These are phyloP conservation scores for Boechera retrofracta DNA, from an alignment of 345 rosid species.

Conservation along the genomic window DNA sequence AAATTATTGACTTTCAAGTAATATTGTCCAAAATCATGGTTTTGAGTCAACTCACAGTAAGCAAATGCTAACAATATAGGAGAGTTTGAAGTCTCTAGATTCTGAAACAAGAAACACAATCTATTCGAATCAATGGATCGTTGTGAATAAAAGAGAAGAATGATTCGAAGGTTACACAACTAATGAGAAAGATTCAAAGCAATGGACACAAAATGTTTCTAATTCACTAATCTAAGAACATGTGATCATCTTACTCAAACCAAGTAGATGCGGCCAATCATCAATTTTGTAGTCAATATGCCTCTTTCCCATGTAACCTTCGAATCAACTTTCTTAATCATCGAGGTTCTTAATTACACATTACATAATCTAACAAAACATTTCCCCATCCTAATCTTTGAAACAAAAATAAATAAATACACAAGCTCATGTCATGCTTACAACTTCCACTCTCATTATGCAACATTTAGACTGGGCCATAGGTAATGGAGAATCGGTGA, in stretches of 20 bases:
- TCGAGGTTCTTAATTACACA: neutral
- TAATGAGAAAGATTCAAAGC: neutral
- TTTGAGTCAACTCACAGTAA: neutral
- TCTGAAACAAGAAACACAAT: neutral
- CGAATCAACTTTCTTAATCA: neutral
- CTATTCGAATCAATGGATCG: neutral
- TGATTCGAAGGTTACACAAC: neutral
- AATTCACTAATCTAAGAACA: neutral
- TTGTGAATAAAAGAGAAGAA: neutral
- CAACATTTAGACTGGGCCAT: no score
- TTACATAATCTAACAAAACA: neutral
- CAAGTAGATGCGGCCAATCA: no score
- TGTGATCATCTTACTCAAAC: neutral
- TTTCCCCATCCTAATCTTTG: neutral
- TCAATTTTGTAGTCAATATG: no score
- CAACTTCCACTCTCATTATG: no score
- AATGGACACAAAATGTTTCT: neutral
- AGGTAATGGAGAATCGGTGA: no score
- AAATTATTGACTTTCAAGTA: neutral
- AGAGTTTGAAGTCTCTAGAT: neutral
- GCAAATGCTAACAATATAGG: neutral
- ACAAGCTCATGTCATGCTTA: neutral
- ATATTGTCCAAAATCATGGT: neutral
- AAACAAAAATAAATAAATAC: neutral
- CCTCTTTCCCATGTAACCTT: neutral